Percentiles rank a stretch among this genome's conserved stretches.
phyloP scores from a whole-genome alignment of 1,284 basidiomycete genomes.

The Ceratorhiza oryzae-sativae region DNA sequence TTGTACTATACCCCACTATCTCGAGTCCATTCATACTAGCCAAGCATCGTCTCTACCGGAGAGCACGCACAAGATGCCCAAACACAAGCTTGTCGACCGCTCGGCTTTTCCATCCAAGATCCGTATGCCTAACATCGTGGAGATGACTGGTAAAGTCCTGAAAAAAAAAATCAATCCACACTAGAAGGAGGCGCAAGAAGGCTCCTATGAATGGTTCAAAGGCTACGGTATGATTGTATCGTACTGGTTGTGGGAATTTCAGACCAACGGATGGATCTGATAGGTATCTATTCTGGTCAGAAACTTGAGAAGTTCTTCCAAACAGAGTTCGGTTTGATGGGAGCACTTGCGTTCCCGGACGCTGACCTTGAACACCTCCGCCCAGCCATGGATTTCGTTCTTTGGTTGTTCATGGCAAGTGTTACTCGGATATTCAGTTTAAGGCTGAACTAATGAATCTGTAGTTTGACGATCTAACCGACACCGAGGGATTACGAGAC shows the following conservation, averaged over 20 bases:
- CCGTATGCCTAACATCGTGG: slow-evolving; percentile 40
- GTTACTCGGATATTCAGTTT: neutral
- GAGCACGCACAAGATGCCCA: neutral
- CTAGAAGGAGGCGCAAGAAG: slow-evolving; percentile 34
- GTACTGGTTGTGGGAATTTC: neutral
- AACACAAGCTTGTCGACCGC: slow-evolving; percentile 28
- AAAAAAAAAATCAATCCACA: slow-evolving; percentile 41
- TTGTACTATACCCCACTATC: neutral
- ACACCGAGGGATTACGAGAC: slow-evolving; percentile 55
- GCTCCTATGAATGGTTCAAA: slow-evolving; percentile 41
- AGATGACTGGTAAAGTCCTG: slow-evolving; percentile 34
- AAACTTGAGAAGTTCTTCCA: slow-evolving; percentile 37
- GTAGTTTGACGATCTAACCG: slow-evolving; percentile 56
- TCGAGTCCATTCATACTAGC: neutral
- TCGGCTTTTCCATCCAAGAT: neutral
- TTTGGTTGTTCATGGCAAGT: slow-evolving; percentile 58
- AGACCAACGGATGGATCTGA: neutral
- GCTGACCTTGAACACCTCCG: slow-evolving; percentile 54
- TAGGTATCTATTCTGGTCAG: slow-evolving; percentile 22
- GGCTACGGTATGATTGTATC: slow-evolving; percentile 26
- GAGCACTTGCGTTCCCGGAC: slow-evolving; percentile 55
- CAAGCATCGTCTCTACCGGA: neutral
- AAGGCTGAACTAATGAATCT: neutral
- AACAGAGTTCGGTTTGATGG: slow-evolving; percentile 54
- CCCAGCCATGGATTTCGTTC: slow-evolving; percentile 57